These are phyloP conservation scores for Epichloe sp. DNA, from an alignment of 2,329 filamentous ascomycete species.

Conservation along the genomic window DNA sequence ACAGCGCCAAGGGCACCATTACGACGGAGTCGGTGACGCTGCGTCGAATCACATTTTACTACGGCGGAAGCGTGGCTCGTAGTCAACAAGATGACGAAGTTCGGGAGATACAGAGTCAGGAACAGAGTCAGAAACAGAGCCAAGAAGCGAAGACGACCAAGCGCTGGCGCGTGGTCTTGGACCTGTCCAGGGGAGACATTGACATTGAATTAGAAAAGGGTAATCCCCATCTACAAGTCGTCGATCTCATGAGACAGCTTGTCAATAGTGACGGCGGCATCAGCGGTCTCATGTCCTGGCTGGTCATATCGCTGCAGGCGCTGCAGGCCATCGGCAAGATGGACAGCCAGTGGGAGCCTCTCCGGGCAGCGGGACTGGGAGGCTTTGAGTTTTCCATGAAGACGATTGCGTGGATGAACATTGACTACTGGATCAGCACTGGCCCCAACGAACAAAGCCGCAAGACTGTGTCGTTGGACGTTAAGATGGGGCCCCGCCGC, in stretches of 20 bases:
- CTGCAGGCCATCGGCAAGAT: constrained; percentile 47
- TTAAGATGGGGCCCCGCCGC: constrained; percentile 35
- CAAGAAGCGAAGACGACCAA: constrained; percentile 6
- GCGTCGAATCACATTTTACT: constrained; percentile 54
- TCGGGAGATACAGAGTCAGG: background rate
- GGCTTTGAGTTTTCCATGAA: constrained; percentile 38
- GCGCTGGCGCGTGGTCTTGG: constrained; percentile 42
- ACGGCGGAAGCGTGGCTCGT: constrained; percentile 26
- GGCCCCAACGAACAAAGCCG: constrained; percentile 10
- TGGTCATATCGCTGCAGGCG: constrained; percentile 51
- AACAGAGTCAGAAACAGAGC: background rate
- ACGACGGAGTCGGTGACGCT: constrained; percentile 47
- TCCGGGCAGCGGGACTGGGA: constrained; percentile 30
- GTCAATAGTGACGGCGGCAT: constrained; percentile 43
- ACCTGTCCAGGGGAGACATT: constrained; percentile 41
- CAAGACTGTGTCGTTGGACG: constrained; percentile 33
- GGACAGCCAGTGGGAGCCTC: constrained; percentile 37
- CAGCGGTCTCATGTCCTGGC: constrained; percentile 37
- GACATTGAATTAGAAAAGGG: constrained; percentile 44
- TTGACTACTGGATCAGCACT: constrained; percentile 36
- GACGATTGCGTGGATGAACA: constrained; percentile 41
- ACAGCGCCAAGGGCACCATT: constrained; percentile 40
- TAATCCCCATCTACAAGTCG: constrained; percentile 55
- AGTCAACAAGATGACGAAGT: background rate
- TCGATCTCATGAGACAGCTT: constrained; percentile 43